Percentiles rank a stretch among this genome's conserved stretches.
Conservation (phyloP, 1,139 yeast genomes). For the Magnusiomyces ingens region DNA sequence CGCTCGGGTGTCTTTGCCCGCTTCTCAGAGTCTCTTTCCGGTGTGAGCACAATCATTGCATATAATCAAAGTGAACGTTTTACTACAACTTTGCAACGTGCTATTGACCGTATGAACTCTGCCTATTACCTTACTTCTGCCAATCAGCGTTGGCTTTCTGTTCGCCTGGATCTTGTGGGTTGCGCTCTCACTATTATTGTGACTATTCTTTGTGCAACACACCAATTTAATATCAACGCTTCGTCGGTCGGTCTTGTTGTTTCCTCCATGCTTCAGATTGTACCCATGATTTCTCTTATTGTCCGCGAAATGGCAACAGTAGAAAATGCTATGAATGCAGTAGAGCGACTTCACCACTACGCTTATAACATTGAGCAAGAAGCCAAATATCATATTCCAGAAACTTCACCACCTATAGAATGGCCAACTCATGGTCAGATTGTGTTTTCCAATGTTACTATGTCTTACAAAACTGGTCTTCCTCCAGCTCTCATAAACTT, state of each 20-base stretch:
- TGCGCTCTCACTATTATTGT: constrained; percentile 40
- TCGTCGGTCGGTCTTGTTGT: constrained; percentile 66
- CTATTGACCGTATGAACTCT: constrained; percentile 60
- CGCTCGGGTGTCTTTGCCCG: constrained; percentile 73
- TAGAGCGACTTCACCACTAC: constrained; percentile 70
- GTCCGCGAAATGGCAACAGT: constrained; percentile 52
- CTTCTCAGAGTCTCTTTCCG: constrained; percentile 66
- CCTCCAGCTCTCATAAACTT: constrained; percentile 65
- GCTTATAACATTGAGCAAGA: constrained; percentile 64
- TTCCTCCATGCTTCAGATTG: constrained; percentile 35
- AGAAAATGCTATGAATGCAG: constrained; percentile 79
- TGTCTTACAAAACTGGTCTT: constrained; percentile 68
- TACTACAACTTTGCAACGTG: constrained; percentile 40
- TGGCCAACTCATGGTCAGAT: constrained; percentile 63
- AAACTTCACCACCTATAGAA: constrained; percentile 49
- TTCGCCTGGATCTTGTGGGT: constrained; percentile 54
- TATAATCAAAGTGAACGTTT: constrained; percentile 46
- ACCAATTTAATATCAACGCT: constrained; percentile 55
- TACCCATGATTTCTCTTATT: constrained; percentile 30
- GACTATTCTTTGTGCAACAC: constrained; percentile 53
- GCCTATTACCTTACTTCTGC: constrained; percentile 61
- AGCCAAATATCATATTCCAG: constrained; percentile 43
- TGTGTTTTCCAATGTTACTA: constrained; percentile 47
- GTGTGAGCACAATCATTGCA: constrained; percentile 63
- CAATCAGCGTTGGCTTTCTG: constrained; percentile 70